A percentile compares a stretch with the other conserved stretches of the same genome.
These are phyloP conservation scores for Saturnispora hagleri DNA, from an alignment of 805 yeast species.

Conservation along the genomic window DNA sequence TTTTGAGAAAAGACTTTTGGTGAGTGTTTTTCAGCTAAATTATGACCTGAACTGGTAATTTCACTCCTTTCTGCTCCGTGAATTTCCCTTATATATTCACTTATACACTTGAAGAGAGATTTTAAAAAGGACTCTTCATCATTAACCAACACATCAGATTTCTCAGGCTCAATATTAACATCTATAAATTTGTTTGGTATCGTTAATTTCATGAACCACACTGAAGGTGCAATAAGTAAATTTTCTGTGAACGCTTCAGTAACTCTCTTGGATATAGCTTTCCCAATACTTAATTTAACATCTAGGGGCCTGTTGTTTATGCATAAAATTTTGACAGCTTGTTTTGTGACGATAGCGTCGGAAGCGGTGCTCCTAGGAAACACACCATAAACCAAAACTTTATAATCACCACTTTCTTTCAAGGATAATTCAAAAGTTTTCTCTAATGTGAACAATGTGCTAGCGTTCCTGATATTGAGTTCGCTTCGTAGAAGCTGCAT, in stretches of 20 bases:
- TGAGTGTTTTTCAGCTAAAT: not conserved
- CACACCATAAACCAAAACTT: constrained; percentile 14
- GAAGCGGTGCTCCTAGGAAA: constrained; percentile 30
- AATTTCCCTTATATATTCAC: not conserved
- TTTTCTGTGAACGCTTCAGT: constrained; percentile 18
- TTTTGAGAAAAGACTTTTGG: not conserved
- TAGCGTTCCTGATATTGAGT: constrained; percentile 14
- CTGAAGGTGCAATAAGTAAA: constrained; percentile 22
- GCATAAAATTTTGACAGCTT: constrained; percentile 21
- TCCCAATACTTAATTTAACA: constrained; percentile 25
- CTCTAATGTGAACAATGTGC: constrained; percentile 15
- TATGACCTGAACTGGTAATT: not conserved
- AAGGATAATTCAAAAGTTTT: not conserved
- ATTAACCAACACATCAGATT: constrained; percentile 31
- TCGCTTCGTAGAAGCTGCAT: constrained; percentile 12
- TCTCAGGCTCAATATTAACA: constrained; percentile 37
- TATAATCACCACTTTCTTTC: not conserved
- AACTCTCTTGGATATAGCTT: constrained; percentile 19
- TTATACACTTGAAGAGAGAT: constrained; percentile 10
- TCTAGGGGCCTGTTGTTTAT: constrained; percentile 29
- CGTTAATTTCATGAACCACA: constrained; percentile 30
- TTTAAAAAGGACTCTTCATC: constrained; percentile 17
- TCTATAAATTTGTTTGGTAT: constrained; percentile 23
- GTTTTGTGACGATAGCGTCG: constrained; percentile 20
- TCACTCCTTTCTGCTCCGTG: constrained; percentile 7